These are phyloP conservation scores for Barnettozyma populi DNA, from an alignment of 805 yeast genomes.

Conservation along the genomic window DNA sequence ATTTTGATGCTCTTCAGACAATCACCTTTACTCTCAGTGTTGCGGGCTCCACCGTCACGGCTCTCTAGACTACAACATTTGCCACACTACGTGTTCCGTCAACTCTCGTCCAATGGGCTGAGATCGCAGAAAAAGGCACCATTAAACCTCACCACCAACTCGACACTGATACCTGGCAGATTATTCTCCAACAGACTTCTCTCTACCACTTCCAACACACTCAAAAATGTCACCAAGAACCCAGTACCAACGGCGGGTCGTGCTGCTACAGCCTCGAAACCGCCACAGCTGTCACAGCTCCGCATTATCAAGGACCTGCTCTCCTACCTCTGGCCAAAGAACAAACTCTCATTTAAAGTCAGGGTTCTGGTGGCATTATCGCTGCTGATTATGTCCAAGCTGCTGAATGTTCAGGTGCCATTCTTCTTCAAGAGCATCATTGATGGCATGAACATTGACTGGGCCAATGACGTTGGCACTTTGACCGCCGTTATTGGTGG, in stretches of 20 bases:
- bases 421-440: constrained; percentile 85
- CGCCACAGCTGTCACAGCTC: constrained; percentile 30
- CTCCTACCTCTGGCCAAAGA: constrained; percentile 77
- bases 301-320: constrained; percentile 58
- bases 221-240: neutral
- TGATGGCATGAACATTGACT: constrained; percentile 89
- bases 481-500: constrained; percentile 63
- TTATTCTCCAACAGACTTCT: constrained; percentile 6
- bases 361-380: constrained; percentile 75
- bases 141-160: neutral
- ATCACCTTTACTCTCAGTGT: neutral
- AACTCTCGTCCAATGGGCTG: neutral
- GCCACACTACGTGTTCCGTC: neutral
- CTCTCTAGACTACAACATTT: neutral
- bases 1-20: neutral
- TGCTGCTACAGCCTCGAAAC: neutral
- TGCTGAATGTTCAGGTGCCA: constrained; percentile 93
- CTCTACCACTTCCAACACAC: constrained; percentile 2
- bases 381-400: constrained; percentile 71
- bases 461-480: constrained; percentile 61
- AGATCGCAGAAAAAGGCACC: neutral
- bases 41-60: neutral
- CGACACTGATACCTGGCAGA: neutral
- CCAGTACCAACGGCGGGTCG: neutral
- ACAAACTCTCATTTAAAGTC: constrained; percentile 56